Conservation (phyloP, 2,329 filamentous ascomycete genomes). For the Chalaropsis ovoidea region DNA sequence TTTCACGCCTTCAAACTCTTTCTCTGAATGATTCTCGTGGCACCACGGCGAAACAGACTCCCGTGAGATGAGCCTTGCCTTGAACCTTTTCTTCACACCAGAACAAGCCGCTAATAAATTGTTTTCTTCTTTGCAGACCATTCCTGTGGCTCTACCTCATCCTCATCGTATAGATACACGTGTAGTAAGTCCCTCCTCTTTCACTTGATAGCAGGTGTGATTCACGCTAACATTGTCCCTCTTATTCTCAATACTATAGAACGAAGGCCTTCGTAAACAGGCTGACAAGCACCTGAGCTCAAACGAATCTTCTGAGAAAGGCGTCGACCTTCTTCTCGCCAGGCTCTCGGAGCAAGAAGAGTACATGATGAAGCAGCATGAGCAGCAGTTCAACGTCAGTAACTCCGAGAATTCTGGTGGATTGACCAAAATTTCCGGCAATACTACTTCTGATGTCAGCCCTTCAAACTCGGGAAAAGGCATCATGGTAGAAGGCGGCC, state of each 20-base stretch:
- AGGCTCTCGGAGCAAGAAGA: conserved; percentile 59
- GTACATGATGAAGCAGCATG: conserved; percentile 48
- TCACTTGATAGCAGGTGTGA: background rate
- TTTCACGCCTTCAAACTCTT: conserved; percentile 10
- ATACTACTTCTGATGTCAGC: conserved; percentile 6
- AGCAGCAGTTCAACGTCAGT: conserved; percentile 40
- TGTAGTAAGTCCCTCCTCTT: background rate
- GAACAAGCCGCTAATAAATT: background rate
- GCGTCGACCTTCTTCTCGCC: conserved; percentile 42
- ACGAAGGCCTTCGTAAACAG: conserved; percentile 8
- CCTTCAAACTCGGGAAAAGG: background rate
- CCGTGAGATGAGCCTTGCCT: background rate
- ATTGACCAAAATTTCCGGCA: background rate
- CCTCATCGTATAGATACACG: conserved; percentile 8
- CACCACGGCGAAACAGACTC: conserved; percentile 7
- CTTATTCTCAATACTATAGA: background rate
- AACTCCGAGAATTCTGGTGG: conserved; percentile 31
- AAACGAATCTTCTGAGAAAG: conserved; percentile 12
- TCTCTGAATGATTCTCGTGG: conserved; percentile 13
- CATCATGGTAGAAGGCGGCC: background rate
- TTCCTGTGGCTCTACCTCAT: conserved; percentile 12
- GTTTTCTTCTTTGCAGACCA: background rate
- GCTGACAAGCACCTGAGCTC: conserved; percentile 9
- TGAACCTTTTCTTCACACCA: background rate
- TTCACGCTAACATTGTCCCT: background rate